Percentiles rank a stretch among this genome's conserved stretches.
Evolutionary conservation across 176 grass and related monocot species (phyloP).

Genomic region (Aegilops bicornis): DNA sequence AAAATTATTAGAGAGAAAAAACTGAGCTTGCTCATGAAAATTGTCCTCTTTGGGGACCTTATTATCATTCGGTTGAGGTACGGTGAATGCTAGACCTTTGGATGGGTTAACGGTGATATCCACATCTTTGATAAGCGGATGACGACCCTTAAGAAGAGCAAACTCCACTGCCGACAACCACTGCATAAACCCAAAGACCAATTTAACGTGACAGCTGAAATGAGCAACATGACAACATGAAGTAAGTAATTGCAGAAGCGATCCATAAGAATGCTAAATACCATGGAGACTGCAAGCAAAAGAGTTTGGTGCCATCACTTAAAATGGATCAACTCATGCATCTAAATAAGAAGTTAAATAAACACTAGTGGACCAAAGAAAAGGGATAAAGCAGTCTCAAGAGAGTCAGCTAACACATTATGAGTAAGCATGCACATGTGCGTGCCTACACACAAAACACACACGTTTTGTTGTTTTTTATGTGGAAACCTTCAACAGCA

Average conservation of each 20-base stretch:
- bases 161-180: conserved; percentile 93
- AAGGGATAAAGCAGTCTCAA: background rate
- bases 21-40: conserved; percentile 23
- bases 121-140: conserved; percentile 91
- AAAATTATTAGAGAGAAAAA: conserved; percentile 44
- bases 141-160: conserved; percentile 91
- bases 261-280: conserved; percentile 17
- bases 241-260: background rate
- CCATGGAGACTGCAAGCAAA: background rate
- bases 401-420: background rate
- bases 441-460: background rate
- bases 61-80: conserved; percentile 38
- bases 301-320: background rate
- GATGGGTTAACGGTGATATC: conserved; percentile 84
- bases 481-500: background rate
- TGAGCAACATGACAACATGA: background rate
- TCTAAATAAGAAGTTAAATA: conserved; percentile 3
- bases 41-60: conserved; percentile 28
- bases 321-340: conserved; percentile 9
- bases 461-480: background rate
- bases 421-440: background rate
- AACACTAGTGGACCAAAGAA: background rate
- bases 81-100: conserved; percentile 71
- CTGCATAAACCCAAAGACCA: conserved; percentile 52
- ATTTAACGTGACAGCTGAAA: conserved; percentile 21